Conservation (phyloP, 352 stramenopile genomes). For the Pythium vanterpoolii region DNA sequence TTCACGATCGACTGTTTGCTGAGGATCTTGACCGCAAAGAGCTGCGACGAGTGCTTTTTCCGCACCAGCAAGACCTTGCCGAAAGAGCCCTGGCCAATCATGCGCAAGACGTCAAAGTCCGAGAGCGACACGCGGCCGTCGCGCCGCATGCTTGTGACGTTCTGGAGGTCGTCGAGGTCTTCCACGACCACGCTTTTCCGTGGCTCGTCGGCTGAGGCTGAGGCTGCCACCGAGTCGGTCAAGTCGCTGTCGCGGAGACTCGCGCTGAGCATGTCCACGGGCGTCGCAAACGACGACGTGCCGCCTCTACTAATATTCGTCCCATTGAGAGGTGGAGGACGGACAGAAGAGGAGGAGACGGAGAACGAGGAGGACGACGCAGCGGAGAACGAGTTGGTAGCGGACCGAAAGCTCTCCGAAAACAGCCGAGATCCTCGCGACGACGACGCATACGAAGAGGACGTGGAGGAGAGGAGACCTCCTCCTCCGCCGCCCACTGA, state of each 20-base stretch:
- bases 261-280: conserved; percentile 48
- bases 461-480: background rate
- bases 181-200: conserved; percentile 57
- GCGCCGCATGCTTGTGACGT: conserved; percentile 24
- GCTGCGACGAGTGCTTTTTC: conserved; percentile 70
- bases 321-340: too few species aligned
- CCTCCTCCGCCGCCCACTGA: background rate
- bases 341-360: too few species aligned
- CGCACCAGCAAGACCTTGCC: conserved; percentile 90
- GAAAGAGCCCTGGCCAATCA: conserved; percentile 92
- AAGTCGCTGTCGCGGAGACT: conserved; percentile 41
- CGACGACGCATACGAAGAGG: background rate
- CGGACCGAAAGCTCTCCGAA: too few species aligned
- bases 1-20: conserved; percentile 76
- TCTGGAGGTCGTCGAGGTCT: conserved; percentile 62
- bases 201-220: background rate
- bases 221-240: conserved; percentile 17
- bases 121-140: conserved; percentile 57
- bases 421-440: too few species aligned
- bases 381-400: too few species aligned
- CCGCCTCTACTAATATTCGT: too few species aligned
- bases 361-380: too few species aligned
- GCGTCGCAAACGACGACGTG: too few species aligned
- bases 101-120: conserved; percentile 87
- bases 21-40: conserved; percentile 85